Conservation (phyloP, 176 grass and related monocot genomes). For the Avena sativa region DNA sequence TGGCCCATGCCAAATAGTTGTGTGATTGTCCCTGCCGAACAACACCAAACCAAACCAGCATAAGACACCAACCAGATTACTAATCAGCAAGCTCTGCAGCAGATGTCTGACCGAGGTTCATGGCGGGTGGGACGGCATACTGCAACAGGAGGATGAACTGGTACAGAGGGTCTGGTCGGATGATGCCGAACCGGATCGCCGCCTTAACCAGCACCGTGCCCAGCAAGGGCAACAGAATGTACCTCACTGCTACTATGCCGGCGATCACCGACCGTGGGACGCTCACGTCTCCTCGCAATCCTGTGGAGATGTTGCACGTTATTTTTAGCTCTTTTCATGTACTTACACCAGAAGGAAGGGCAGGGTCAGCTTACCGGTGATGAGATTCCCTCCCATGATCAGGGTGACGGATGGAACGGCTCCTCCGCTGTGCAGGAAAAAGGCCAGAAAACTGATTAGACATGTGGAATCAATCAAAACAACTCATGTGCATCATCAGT, state of each 20-base stretch:
- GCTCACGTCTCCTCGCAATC: slow-evolving; percentile 54
- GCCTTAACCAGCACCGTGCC: slow-evolving; percentile 67
- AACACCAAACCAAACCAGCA: not conserved
- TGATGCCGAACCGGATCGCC: slow-evolving; percentile 56
- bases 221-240: slow-evolving; percentile 62
- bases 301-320: slow-evolving; percentile 33
- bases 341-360: not conserved
- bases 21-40: slow-evolving; percentile 67
- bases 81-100: not conserved
- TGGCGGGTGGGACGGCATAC: slow-evolving; percentile 77
- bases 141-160: slow-evolving; percentile 89
- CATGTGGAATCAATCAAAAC: not conserved
- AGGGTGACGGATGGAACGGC: slow-evolving; percentile 76
- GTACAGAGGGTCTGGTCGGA: slow-evolving; percentile 73
- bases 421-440: slow-evolving; percentile 54
- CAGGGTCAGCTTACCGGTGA: slow-evolving; percentile 53
- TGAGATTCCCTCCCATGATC: slow-evolving; percentile 94
- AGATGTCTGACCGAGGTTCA: slow-evolving; percentile 72
- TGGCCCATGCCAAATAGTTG: slow-evolving; percentile 81
- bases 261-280: slow-evolving; percentile 57
- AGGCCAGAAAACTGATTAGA: not conserved
- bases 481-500: not conserved
- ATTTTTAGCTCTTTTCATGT: no score
- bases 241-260: slow-evolving; percentile 64
- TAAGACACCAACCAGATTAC: not conserved